Evolutionary conservation across 2,329 filamentous ascomycete species (phyloP).

Genomic region (Neospermospora avenae): DNA sequence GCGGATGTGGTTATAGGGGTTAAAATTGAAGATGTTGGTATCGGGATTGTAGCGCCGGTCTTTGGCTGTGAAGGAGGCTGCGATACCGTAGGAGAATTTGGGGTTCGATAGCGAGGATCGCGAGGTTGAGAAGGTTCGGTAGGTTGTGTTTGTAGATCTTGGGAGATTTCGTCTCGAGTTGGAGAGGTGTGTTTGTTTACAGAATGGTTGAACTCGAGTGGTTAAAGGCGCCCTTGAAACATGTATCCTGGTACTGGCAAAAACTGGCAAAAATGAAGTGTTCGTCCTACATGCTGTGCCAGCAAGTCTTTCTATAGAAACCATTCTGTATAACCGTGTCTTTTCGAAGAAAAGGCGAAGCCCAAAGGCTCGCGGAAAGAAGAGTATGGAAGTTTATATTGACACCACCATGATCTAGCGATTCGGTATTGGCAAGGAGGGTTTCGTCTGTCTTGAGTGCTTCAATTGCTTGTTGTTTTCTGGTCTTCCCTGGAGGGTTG

Average conservation of each 20-base stretch:
- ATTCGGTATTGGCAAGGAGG: neutral
- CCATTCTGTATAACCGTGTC: conserved; percentile 16
- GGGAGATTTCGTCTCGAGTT: neutral
- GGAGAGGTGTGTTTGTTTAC: conserved; percentile 1
- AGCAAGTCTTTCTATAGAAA: conserved; percentile 19
- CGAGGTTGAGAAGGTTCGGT: conserved; percentile 26
- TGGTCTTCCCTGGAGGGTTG: conserved; percentile 2
- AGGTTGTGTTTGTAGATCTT: neutral
- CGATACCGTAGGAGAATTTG: conserved; percentile 63
- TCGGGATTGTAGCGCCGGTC: conserved; percentile 63
- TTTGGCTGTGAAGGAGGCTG: conserved; percentile 74
- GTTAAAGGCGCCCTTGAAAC: neutral
- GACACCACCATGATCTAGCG: conserved; percentile 5
- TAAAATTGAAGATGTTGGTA: conserved; percentile 71
- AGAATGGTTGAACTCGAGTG: conserved; percentile 1
- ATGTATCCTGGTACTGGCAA: neutral
- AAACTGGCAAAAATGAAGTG: neutral
- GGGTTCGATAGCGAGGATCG: conserved; percentile 16
- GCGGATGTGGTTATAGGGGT: conserved; percentile 56
- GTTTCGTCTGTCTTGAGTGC: neutral
- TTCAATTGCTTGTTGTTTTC: neutral
- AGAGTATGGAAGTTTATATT: conserved; percentile 5
- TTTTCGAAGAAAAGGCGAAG: conserved; percentile 18
- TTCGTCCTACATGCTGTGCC: conserved; percentile 18
- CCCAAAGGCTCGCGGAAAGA: conserved; percentile 27